These are phyloP conservation scores for Lyophyllum atratum DNA, from an alignment of 768 basidiomycete genomes.

Conservation along the genomic window DNA sequence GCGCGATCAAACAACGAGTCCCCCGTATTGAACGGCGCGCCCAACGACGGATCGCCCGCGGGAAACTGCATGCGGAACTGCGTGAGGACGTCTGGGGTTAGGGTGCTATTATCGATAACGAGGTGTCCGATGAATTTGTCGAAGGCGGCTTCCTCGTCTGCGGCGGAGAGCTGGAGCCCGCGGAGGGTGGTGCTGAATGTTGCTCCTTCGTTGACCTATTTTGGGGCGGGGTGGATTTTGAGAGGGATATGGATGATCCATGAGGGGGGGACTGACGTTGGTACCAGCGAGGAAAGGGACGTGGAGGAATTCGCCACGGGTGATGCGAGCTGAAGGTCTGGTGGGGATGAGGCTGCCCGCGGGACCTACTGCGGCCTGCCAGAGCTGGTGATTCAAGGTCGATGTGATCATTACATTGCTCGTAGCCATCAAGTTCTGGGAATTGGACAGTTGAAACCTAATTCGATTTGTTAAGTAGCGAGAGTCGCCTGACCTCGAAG, in stretches of 20 bases:
- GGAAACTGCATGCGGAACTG: slow-evolving; percentile 44
- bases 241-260: neutral
- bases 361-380: slow-evolving; percentile 58
- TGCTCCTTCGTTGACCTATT: slow-evolving; percentile 56
- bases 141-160: slow-evolving; percentile 45
- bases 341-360: slow-evolving; percentile 48
- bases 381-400: slow-evolving; percentile 53
- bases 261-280: slow-evolving; percentile 39
- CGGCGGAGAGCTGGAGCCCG: slow-evolving; percentile 37
- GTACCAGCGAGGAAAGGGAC: slow-evolving; percentile 59
- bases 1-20: slow-evolving; percentile 61
- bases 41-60: slow-evolving; percentile 46
- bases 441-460: neutral
- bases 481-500: slow-evolving; percentile 37
- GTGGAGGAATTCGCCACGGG: slow-evolving; percentile 50
- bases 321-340: slow-evolving; percentile 46
- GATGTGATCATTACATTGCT: slow-evolving; percentile 45
- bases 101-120: slow-evolving; percentile 53
- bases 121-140: slow-evolving; percentile 47
- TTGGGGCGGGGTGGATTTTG: neutral
- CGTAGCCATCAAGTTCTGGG: slow-evolving; percentile 50
- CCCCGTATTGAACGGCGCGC: slow-evolving; percentile 58
- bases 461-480: neutral
- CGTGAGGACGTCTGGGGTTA: slow-evolving; percentile 42
- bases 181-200: slow-evolving; percentile 40